Conservation (phyloP, 1,284 basidiomycete species). For the Ustilago tritici region DNA sequence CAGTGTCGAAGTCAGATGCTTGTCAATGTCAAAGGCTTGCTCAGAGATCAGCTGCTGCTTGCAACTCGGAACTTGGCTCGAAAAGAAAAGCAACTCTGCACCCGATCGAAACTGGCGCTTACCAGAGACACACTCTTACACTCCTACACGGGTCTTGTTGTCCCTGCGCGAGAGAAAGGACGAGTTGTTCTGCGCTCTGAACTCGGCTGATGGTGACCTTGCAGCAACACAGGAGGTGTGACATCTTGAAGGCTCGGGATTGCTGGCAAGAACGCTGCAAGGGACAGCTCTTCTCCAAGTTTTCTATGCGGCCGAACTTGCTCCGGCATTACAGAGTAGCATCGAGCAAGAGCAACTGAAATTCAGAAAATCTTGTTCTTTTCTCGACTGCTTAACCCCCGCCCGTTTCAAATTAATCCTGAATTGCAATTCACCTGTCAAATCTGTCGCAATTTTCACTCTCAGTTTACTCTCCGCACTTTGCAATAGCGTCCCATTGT, state of each 20-base stretch:
- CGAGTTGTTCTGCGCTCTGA: conserved; percentile 1
- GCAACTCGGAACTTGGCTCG: conserved; percentile 5
- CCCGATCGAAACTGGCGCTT: conserved; percentile 1
- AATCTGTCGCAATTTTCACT: not conserved
- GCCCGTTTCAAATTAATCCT: not conserved
- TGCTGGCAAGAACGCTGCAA: conserved; percentile 8
- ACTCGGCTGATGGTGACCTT: conserved; percentile 9
- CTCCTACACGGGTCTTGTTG: not conserved
- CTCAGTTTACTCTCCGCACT: not conserved
- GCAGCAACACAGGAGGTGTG: conserved; percentile 2
- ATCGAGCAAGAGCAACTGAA: not conserved
- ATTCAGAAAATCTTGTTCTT: not conserved
- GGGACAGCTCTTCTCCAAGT: not conserved
- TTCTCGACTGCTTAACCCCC: not conserved
- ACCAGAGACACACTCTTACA: not conserved
- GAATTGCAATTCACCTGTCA: not conserved
- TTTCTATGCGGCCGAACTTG: conserved; percentile 2
- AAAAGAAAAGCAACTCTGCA: not conserved
- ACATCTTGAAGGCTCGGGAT: not conserved
- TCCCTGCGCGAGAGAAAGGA: not conserved
- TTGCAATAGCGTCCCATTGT: conserved; percentile 5
- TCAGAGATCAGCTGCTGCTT: conserved; percentile 6
- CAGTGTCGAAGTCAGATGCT: not conserved
- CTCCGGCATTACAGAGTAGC: not conserved
- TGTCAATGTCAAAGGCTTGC: not conserved